Conservation (phyloP, 306 rosid species). For the Trichosanthes truncata region DNA sequence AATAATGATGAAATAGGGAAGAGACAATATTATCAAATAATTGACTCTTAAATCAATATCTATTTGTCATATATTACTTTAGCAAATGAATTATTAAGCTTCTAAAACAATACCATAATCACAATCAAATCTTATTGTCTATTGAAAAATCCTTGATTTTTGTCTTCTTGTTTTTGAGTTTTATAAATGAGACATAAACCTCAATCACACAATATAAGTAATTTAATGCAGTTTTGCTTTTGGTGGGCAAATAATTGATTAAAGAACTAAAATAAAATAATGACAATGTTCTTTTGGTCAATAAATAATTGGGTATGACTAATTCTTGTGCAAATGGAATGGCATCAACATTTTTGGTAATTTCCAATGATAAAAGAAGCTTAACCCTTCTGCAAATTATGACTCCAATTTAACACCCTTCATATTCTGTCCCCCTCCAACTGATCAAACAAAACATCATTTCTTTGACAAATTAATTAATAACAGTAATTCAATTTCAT, state of each 20-base stretch:
- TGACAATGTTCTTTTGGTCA: neutral
- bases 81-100: neutral
- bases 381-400: neutral
- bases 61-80: neutral
- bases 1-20: neutral
- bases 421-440: constrained; percentile 1
- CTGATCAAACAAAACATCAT: neutral
- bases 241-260: neutral
- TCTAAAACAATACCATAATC: neutral
- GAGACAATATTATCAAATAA: neutral
- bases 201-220: neutral
- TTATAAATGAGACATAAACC: neutral
- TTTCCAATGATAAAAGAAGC: neutral
- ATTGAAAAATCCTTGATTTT: neutral
- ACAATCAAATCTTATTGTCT: neutral
- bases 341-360: neutral
- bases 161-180: neutral
- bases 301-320: neutral
- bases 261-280: neutral
- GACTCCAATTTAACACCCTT: neutral
- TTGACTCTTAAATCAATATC: neutral
- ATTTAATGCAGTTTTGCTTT: neutral
- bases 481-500: neutral
- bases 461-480: neutral
- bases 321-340: neutral